Evolutionary conservation across 2,329 filamentous ascomycete species (phyloP).

Genomic region (Fusarium sp.): DNA sequence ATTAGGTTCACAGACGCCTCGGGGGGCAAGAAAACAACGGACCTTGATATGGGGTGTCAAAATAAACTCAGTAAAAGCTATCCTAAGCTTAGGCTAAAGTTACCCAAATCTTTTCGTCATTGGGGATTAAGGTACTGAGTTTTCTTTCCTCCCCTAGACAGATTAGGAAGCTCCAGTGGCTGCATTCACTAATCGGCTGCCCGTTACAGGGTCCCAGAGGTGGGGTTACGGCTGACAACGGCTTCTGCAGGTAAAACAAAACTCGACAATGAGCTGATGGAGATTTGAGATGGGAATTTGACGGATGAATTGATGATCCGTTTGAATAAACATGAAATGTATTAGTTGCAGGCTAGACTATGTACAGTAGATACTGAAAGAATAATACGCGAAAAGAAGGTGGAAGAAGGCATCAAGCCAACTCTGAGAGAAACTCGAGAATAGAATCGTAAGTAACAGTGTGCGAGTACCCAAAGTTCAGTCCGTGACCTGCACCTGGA

Average conservation of each 20-base stretch:
- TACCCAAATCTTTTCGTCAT: too few relatives aligned
- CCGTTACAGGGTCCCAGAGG: conserved; percentile 20
- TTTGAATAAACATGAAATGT: background rate
- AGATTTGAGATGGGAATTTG: background rate
- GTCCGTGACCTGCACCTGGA: conserved; percentile 58
- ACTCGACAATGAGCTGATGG: background rate
- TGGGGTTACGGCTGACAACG: conserved; percentile 28
- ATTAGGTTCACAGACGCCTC: background rate
- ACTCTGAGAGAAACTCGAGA: conserved; percentile 48
- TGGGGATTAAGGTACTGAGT: too few relatives aligned
- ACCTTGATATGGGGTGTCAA: too few relatives aligned
- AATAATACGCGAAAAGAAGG: background rate
- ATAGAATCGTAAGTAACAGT: conserved; percentile 48
- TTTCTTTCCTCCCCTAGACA: background rate
- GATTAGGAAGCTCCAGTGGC: conserved; percentile 39
- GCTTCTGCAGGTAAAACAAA: conserved; percentile 30
- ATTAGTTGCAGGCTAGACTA: background rate
- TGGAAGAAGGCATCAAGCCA: background rate
- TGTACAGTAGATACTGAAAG: background rate
- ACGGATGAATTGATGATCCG: conserved; percentile 4
- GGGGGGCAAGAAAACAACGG: too few relatives aligned
- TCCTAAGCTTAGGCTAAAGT: too few relatives aligned
- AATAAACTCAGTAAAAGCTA: too few relatives aligned
- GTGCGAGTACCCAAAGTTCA: conserved; percentile 58
- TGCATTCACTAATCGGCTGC: conserved; percentile 26